phyloP scores from a whole-genome alignment of 2,329 filamentous ascomycete genomes.

The Botrytis galanthina region DNA sequence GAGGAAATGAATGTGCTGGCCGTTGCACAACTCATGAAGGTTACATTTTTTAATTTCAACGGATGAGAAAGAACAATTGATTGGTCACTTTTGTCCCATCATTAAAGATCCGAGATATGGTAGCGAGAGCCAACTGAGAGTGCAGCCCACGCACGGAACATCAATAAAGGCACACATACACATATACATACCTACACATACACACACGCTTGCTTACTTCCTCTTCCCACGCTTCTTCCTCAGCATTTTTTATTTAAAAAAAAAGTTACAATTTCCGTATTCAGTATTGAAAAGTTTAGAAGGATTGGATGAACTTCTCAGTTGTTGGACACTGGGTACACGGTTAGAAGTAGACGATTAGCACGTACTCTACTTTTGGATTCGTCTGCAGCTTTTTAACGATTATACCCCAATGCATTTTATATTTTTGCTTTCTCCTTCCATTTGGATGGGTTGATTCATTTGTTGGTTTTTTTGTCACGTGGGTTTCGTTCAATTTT shows the following conservation, averaged over 20 bases:
- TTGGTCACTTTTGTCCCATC: neutral
- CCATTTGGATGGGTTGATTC: neutral
- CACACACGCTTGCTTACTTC: neutral
- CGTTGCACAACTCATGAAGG: conserved; percentile 18
- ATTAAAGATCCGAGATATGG: conserved; percentile 14
- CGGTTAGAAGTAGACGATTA: conserved; percentile 5
- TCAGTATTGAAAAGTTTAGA: conserved; percentile 8
- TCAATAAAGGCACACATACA: neutral
- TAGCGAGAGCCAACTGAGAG: conserved; percentile 17
- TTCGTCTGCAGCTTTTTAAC: conserved; percentile 15
- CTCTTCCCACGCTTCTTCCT: neutral
- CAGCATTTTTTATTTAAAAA: neutral
- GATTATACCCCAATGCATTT: conserved; percentile 18
- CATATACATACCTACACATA: neutral
- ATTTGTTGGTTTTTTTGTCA: neutral
- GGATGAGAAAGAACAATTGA: conserved; percentile 5
- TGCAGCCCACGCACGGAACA: neutral
- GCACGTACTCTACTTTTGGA: conserved; percentile 13
- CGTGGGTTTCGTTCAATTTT: neutral
- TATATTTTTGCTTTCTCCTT: neutral
- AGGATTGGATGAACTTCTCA: conserved; percentile 12
- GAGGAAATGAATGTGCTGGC: conserved; percentile 15
- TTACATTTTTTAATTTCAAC: conserved; percentile 18
- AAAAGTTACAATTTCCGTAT: neutral
- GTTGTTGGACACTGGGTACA: conserved; percentile 4